phyloP scores from a whole-genome alignment of 345 rosid species.

The Pistacia integerrima region DNA sequence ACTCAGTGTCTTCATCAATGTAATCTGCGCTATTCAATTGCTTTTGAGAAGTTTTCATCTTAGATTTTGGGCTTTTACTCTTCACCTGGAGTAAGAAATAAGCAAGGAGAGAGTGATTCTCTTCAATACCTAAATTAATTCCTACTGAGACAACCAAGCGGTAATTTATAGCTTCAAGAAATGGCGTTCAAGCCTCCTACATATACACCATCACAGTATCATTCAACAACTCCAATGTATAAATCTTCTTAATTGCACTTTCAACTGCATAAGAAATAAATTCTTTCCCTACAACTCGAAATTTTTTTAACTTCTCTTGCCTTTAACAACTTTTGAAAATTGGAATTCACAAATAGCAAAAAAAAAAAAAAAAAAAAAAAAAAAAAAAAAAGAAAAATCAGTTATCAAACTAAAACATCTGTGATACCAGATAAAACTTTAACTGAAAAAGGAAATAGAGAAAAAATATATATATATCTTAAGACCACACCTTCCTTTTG shows the following conservation, averaged over 20 bases:
- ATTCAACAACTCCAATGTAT: neutral
- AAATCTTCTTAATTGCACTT: neutral
- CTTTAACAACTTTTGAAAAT: no score
- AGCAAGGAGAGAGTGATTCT: neutral
- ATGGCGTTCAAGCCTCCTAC: neutral
- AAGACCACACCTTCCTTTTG: conserved; percentile 32
- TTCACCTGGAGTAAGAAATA: conserved; percentile 30
- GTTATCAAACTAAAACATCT: no score
- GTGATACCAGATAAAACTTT: no score
- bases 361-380: no score
- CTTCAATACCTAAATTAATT: neutral
- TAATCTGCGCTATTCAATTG: conserved; percentile 29
- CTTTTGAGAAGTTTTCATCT: conserved; percentile 40
- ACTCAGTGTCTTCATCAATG: conserved; percentile 49
- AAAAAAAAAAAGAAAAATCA: no score
- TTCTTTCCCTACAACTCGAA: no score
- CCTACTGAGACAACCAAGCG: neutral
- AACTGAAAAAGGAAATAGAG: neutral
- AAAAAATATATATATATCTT: no score
- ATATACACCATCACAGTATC: neutral
- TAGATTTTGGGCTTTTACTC: conserved; percentile 39
- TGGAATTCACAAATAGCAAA: no score
- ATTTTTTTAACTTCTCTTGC: neutral
- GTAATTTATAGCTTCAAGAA: neutral
- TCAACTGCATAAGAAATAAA: neutral